phyloP scores from a whole-genome alignment of 208 protist species.

The Leishmania braziliensis region DNA sequence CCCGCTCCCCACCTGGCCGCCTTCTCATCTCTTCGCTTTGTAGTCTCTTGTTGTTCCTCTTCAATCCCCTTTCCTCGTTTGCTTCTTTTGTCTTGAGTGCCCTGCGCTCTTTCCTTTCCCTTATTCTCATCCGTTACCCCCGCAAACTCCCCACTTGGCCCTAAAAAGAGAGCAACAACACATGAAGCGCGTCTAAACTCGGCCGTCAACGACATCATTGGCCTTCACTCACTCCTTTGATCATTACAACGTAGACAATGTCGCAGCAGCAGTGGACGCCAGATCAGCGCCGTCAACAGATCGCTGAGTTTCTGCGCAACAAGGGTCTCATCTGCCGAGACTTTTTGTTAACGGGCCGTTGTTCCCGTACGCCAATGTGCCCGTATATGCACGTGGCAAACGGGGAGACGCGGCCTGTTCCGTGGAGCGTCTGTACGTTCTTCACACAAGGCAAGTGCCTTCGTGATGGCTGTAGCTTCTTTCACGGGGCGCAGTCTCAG shows the following conservation, averaged over 20 bases:
- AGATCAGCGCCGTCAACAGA: conserved; percentile 46
- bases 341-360: conserved; percentile 43
- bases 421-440: conserved; percentile 70
- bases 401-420: conserved; percentile 60
- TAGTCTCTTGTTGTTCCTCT: neutral
- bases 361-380: conserved; percentile 46
- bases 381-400: conserved; percentile 81
- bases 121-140: neutral
- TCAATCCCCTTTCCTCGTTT: conserved; percentile 11
- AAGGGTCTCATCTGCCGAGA: conserved; percentile 74
- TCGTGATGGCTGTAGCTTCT: conserved; percentile 72
- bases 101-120: conserved; percentile 3
- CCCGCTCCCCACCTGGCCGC: neutral
- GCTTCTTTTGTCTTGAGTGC: neutral
- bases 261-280: conserved; percentile 21
- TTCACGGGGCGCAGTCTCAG: conserved; percentile 69
- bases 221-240: neutral
- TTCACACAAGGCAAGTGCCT: conserved; percentile 70
- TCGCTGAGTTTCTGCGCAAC: conserved; percentile 69
- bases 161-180: neutral
- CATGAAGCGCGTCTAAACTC: neutral
- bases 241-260: neutral
- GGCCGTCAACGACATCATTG: neutral
- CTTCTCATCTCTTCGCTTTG: conserved; percentile 1
- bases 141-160: neutral